These are phyloP conservation scores for Aureobasidium sp. DNA, from an alignment of 2,329 filamentous ascomycete species.

Conservation along the genomic window DNA sequence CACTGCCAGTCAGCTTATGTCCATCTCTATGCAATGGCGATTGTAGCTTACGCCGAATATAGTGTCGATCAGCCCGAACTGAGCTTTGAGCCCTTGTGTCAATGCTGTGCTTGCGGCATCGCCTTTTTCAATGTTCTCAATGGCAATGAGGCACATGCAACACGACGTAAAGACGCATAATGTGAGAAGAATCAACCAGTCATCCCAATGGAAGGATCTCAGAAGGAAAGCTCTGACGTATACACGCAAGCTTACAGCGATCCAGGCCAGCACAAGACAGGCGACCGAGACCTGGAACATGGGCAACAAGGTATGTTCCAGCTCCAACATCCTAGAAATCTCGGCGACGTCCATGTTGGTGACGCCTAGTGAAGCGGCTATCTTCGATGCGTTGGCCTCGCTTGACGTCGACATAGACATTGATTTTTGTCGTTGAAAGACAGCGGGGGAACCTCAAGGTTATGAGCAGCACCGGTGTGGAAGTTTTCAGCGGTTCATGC, in stretches of 20 bases:
- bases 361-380: not conserved
- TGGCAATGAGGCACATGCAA: conserved; percentile 25
- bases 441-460: not conserved
- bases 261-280: conserved; percentile 28
- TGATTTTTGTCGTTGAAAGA: not conserved
- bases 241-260: conserved; percentile 26
- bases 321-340: not conserved
- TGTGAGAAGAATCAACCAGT: conserved; percentile 29
- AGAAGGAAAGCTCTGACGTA: conserved; percentile 26
- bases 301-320: not conserved
- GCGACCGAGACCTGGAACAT: conserved; percentile 23
- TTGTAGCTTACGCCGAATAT: conserved; percentile 40
- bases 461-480: conserved; percentile 4
- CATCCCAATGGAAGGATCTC: conserved; percentile 27
- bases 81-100: not conserved
- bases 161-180: conserved; percentile 27
- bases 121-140: conserved; percentile 4
- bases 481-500: conserved; percentile 7
- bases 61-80: conserved; percentile 27
- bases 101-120: not conserved
- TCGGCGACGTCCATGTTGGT: conserved; percentile 2
- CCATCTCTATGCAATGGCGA: conserved; percentile 16
- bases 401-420: not conserved
- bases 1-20: conserved; percentile 38
- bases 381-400: not conserved